Conservation (phyloP, 176 grass and related monocot genomes). For the Zoysia japonica region DNA sequence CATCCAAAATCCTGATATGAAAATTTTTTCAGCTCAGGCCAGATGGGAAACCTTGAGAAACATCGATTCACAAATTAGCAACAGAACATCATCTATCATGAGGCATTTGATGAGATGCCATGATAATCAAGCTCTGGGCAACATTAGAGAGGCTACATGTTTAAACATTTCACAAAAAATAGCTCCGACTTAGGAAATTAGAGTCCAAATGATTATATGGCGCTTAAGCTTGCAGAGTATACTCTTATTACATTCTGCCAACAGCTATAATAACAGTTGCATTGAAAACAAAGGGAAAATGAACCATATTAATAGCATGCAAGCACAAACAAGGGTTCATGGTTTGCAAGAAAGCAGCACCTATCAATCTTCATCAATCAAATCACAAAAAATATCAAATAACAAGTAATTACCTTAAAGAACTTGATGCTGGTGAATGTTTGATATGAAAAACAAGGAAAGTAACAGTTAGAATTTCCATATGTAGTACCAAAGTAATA, state of each 20-base stretch:
- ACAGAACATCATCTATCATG: background rate
- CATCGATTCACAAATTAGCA: background rate
- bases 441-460: constrained; percentile 17
- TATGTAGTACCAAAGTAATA: background rate
- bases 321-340: background rate
- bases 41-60: background rate
- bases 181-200: background rate
- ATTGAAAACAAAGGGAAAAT: background rate
- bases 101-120: background rate
- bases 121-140: constrained; percentile 1
- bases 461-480: constrained; percentile 28
- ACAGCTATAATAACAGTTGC: background rate
- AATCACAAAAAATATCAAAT: background rate
- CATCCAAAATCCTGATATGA: constrained; percentile 65
- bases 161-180: background rate
- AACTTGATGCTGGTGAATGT: constrained; percentile 73
- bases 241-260: background rate
- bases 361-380: constrained; percentile 4
- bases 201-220: background rate
- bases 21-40: background rate
- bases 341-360: background rate
- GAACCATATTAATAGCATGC: background rate
- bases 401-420: constrained; percentile 74
- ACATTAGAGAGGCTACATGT: background rate
- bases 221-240: background rate